Evolutionary conservation across 352 stramenopile species (phyloP).

Genomic region (Saprolegnia parasitica): DNA sequence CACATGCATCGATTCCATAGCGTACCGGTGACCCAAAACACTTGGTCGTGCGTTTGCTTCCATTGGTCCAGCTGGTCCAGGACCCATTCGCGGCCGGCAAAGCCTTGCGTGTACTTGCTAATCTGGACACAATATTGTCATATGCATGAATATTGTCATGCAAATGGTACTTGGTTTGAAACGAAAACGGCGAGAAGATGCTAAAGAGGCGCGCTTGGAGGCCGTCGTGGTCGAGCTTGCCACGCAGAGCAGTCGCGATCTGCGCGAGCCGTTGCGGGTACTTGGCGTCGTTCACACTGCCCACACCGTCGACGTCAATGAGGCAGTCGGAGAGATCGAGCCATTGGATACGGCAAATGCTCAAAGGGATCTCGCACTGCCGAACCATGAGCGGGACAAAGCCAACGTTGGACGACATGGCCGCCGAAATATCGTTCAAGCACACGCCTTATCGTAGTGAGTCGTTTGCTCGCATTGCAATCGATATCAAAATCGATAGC

Average conservation of each 20-base stretch:
- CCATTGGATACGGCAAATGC: conserved; percentile 79
- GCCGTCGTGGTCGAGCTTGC: conserved; percentile 66
- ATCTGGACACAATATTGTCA: conserved; percentile 35
- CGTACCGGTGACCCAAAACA: conserved; percentile 61
- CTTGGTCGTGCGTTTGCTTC: conserved; percentile 40
- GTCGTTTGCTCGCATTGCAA: background rate
- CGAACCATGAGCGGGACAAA: conserved; percentile 73
- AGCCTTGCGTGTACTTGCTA: conserved; percentile 59
- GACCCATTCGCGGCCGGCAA: conserved; percentile 58
- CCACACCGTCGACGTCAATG: conserved; percentile 37
- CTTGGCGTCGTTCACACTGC: conserved; percentile 46
- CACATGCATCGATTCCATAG: too few species aligned
- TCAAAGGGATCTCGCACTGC: conserved; percentile 68
- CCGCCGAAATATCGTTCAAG: conserved; percentile 69
- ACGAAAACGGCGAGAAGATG: conserved; percentile 58
- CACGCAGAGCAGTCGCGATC: conserved; percentile 48
- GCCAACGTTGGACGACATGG: conserved; percentile 56
- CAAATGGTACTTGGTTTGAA: conserved; percentile 38
- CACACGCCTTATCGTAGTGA: conserved; percentile 35
- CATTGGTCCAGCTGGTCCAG: conserved; percentile 46
- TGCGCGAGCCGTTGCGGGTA: conserved; percentile 49
- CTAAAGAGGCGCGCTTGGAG: conserved; percentile 63
- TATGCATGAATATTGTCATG: background rate
- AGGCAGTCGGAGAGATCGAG: conserved; percentile 69
- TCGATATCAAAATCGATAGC: background rate